phyloP scores from a whole-genome alignment of 306 rosid genomes.

The Cucurbita moschata region DNA sequence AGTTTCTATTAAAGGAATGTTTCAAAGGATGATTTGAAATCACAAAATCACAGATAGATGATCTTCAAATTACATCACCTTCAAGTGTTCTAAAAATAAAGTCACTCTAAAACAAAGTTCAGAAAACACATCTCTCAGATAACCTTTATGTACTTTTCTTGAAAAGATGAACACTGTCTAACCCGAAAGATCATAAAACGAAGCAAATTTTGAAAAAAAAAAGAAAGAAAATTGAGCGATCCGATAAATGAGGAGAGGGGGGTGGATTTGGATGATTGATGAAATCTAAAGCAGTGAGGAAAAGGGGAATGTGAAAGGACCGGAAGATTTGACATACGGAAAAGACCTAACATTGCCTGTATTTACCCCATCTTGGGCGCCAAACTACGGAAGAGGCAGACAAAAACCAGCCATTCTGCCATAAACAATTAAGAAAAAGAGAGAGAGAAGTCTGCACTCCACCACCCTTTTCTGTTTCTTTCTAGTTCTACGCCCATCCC shows the following conservation, averaged over 20 bases:
- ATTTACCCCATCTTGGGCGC: conserved; percentile 2
- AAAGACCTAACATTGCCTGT: conserved; percentile 8
- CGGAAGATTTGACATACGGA: conserved; percentile 4
- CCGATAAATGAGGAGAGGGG: background rate
- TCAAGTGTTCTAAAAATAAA: background rate
- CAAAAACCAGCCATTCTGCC: background rate
- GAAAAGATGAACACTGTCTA: background rate
- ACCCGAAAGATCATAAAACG: background rate
- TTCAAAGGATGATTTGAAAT: background rate
- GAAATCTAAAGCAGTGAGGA: conserved; percentile 12
- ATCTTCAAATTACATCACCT: background rate
- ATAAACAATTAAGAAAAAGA: background rate
- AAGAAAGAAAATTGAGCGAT: background rate
- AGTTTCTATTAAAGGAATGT: background rate
- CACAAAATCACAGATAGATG: background rate
- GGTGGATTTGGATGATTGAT: conserved; percentile 8
- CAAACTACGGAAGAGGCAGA: conserved; percentile 3
- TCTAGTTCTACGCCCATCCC: background rate
- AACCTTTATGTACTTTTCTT: background rate
- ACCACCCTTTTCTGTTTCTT: background rate
- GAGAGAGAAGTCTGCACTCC: background rate
- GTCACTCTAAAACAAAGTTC: background rate
- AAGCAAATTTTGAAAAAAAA: background rate
- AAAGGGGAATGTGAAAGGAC: conserved; percentile 11
- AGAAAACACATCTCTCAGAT: background rate